Evolutionary conservation across 176 grass and related monocot species (phyloP).

Genomic region (Tuctoria greenei): DNA sequence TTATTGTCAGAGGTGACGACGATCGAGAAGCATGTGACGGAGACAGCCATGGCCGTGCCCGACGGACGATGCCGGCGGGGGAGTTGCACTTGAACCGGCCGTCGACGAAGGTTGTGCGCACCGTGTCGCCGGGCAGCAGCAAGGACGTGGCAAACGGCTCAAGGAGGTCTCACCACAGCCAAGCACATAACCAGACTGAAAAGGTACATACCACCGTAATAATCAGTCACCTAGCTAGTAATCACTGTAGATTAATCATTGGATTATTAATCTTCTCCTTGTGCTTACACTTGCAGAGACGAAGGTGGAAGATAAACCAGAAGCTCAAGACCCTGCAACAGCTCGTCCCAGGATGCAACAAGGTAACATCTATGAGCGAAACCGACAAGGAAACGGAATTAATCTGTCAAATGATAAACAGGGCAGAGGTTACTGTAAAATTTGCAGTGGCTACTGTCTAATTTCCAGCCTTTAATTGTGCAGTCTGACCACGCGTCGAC

Average conservation of each 20-base stretch:
- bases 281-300: constrained; percentile 1
- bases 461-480: no score
- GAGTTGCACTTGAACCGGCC: no score
- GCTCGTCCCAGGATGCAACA: constrained; percentile 33
- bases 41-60: no score
- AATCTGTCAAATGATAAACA: background rate
- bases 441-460: background rate
- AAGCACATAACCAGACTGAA: constrained; percentile 4
- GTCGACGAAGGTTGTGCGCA: no score
- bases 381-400: no score
- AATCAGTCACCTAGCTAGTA: background rate
- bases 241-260: background rate
- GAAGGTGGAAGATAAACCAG: constrained; percentile 32
- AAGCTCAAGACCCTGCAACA: constrained; percentile 22
- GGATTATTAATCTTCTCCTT: background rate
- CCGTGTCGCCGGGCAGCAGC: background rate
- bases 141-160: background rate
- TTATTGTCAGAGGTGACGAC: background rate
- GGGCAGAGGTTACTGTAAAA: background rate
- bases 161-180: background rate
- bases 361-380: no score
- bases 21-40: no score
- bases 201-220: constrained; percentile 5
- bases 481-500: background rate
- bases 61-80: no score